phyloP scores from a whole-genome alignment of 2,329 filamentous ascomycete genomes.

The Fusarium penzigii region DNA sequence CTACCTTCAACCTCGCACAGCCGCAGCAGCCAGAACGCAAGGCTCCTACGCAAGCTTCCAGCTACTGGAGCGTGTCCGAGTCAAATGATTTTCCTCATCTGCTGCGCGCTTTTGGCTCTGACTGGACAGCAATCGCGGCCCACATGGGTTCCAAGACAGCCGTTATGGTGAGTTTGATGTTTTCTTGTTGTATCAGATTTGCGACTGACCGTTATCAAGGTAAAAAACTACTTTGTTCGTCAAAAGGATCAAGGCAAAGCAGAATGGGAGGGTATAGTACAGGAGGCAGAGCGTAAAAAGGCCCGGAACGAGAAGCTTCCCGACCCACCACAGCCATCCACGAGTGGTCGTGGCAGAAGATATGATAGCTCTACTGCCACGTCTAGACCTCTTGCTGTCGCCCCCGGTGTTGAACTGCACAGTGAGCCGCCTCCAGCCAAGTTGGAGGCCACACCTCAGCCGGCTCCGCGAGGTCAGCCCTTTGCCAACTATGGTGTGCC shows the following conservation, averaged over 20 bases:
- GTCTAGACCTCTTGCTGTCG: slow-evolving; percentile 48
- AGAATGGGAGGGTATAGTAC: slow-evolving; percentile 61
- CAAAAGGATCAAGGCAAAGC: slow-evolving; percentile 60
- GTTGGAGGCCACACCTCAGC: slow-evolving; percentile 40
- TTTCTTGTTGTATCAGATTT: not conserved
- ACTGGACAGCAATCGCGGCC: slow-evolving; percentile 73
- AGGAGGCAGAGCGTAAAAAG: slow-evolving; percentile 60
- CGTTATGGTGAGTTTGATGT: slow-evolving; percentile 67
- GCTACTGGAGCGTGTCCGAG: slow-evolving; percentile 87
- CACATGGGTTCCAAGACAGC: slow-evolving; percentile 84
- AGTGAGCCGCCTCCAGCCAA: slow-evolving; percentile 49
- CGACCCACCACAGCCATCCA: slow-evolving; percentile 58
- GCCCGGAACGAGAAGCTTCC: slow-evolving; percentile 59
- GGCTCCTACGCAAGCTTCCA: slow-evolving; percentile 63
- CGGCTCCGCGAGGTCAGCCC: slow-evolving; percentile 36
- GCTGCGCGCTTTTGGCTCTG: slow-evolving; percentile 74
- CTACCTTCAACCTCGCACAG: slow-evolving; percentile 53
- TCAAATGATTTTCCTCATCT: slow-evolving; percentile 74
- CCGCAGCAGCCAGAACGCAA: slow-evolving; percentile 51
- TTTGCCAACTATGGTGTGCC: slow-evolving; percentile 48
- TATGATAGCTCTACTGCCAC: slow-evolving; percentile 40
- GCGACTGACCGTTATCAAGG: slow-evolving; percentile 42
- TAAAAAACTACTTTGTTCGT: slow-evolving; percentile 68
- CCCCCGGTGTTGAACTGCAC: slow-evolving; percentile 44
- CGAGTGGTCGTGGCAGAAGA: slow-evolving; percentile 53